A percentile compares a stretch with the other conserved stretches of the same genome.
phyloP scores from a whole-genome alignment of 2,329 filamentous ascomycete species.

The Hymenoscyphus linearis region DNA sequence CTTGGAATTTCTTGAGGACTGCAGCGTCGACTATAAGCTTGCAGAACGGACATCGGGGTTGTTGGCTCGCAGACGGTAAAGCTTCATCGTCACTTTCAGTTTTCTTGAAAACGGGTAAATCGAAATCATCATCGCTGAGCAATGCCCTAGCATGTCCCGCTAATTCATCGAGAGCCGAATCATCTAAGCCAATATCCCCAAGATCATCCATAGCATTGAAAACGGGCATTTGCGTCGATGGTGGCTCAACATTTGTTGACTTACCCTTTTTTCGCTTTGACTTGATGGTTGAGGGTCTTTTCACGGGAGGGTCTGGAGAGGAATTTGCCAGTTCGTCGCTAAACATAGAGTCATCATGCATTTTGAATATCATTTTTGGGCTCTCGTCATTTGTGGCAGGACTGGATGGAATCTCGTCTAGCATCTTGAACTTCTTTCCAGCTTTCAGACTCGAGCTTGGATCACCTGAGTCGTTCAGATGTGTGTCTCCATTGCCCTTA shows the following conservation, averaged over 20 bases:
- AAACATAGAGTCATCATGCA: not conserved
- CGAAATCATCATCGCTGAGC: constrained; percentile 5
- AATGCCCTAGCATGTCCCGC: constrained; percentile 6
- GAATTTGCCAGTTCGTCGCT: not conserved
- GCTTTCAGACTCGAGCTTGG: not conserved
- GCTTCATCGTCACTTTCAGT: constrained; percentile 6
- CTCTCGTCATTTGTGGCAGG: not conserved
- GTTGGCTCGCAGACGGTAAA: constrained; percentile 11
- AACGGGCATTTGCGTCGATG: constrained; percentile 7
- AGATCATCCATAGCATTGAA: constrained; percentile 10
- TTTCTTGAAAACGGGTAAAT: not conserved
- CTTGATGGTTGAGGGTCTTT: not conserved
- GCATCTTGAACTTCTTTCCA: not conserved
- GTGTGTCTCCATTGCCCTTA: not conserved
- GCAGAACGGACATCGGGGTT: constrained; percentile 60
- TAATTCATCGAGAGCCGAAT: constrained; percentile 8
- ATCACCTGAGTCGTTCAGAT: not conserved
- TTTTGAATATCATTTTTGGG: not conserved
- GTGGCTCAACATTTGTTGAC: not conserved
- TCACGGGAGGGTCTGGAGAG: not conserved
- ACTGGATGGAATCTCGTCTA: not conserved
- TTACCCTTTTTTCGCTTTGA: not conserved
- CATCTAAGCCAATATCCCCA: not conserved
- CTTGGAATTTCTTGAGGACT: constrained; percentile 48
- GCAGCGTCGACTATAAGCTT: constrained; percentile 50